These are phyloP conservation scores for Dioszegia aurantiaca DNA, from an alignment of 768 basidiomycete genomes.

Conservation along the genomic window DNA sequence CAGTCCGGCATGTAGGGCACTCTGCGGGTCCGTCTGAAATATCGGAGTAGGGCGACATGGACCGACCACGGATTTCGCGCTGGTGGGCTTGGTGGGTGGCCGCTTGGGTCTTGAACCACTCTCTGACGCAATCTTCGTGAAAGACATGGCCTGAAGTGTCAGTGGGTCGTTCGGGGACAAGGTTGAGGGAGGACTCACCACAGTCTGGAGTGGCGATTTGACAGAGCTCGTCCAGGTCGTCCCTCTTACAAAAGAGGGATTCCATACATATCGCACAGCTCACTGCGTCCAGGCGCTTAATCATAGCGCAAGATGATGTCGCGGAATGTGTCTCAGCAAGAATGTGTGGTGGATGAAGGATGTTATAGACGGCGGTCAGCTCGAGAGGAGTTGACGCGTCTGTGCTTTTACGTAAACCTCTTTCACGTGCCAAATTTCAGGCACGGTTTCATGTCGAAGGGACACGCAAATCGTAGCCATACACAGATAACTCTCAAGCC, in stretches of 20 bases:
- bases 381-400: not conserved
- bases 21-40: constrained; percentile 31
- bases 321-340: not conserved
- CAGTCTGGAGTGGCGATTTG: constrained; percentile 35
- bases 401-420: not conserved
- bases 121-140: constrained; percentile 32
- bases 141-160: constrained; percentile 37
- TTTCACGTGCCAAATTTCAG: not conserved
- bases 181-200: constrained; percentile 25
- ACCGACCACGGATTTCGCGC: constrained; percentile 19
- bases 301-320: not conserved
- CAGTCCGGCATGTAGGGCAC: constrained; percentile 37
- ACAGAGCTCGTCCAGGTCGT: constrained; percentile 35
- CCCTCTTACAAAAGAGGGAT: constrained; percentile 27
- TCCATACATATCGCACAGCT: constrained; percentile 43
- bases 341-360: not conserved
- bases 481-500: no score
- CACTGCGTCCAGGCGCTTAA: constrained; percentile 5
- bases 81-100: constrained; percentile 20
- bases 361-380: no score
- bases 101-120: constrained; percentile 34
- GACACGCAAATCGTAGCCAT: no score
- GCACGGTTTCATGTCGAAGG: constrained; percentile 2
- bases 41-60: constrained; percentile 14
- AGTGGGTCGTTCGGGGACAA: not conserved